A percentile compares a stretch with the other conserved stretches of the same genome.
phyloP scores from a whole-genome alignment of 169 alveolate genomes.

The Miamiensis avidus region DNA sequence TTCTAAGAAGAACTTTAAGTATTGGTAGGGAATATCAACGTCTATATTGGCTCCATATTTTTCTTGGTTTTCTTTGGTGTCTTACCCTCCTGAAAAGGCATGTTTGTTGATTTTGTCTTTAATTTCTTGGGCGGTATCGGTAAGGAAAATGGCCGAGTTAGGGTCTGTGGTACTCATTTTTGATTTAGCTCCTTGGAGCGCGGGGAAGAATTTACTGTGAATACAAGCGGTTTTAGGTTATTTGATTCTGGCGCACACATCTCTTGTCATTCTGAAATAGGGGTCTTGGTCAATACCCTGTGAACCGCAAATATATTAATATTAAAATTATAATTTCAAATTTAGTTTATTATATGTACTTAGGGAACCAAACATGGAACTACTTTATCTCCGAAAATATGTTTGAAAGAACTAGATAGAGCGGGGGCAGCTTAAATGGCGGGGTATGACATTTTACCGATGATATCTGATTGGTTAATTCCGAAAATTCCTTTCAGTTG shows the following conservation, averaged over 20 bases:
- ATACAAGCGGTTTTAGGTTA: constrained; percentile 93
- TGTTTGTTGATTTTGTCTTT: constrained; percentile 94
- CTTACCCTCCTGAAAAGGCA: constrained; percentile 97
- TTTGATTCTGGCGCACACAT: constrained; percentile 95
- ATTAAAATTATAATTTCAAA: too few species aligned
- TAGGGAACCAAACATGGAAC: constrained; percentile 95
- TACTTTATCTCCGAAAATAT: constrained; percentile 89
- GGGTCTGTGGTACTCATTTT: constrained; percentile 92
- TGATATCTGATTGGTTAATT: constrained; percentile 89
- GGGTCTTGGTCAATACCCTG: constrained; percentile 99
- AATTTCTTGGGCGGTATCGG: constrained; percentile 93
- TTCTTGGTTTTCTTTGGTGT: constrained; percentile 93
- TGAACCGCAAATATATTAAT: too few species aligned
- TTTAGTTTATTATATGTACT: too few species aligned
- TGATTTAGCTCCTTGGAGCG: constrained; percentile 93
- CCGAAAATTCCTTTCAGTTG: constrained; percentile 95
- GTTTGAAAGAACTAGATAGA: constrained; percentile 94
- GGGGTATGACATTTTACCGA: constrained; percentile 97
- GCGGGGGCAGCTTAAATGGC: constrained; percentile 98
- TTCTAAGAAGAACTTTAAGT: constrained; percentile 90
- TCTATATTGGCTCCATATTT: constrained; percentile 95
- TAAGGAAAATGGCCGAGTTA: constrained; percentile 92
- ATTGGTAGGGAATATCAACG: constrained; percentile 97
- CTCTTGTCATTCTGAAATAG: constrained; percentile 98
- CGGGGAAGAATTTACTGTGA: constrained; percentile 97